Conservation (phyloP, 805 yeast genomes). For the Komagataella pastoris region DNA sequence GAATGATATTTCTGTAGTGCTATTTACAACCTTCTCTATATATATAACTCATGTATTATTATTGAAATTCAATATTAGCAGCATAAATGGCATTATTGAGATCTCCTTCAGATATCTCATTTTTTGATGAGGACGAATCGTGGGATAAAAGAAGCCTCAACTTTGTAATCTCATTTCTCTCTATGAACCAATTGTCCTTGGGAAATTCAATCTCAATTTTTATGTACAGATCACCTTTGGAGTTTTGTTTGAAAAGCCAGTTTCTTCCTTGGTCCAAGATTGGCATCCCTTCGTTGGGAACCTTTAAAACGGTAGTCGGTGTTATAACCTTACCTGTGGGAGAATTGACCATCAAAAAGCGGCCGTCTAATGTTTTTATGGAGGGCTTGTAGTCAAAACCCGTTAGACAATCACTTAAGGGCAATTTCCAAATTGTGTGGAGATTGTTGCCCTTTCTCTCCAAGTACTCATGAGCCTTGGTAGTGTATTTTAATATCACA, state of each 20-base stretch:
- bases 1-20: not conserved
- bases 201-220: slow-evolving; percentile 72
- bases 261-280: slow-evolving; percentile 11
- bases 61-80: not conserved
- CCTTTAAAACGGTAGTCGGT: slow-evolving; percentile 57
- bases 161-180: slow-evolving; percentile 46
- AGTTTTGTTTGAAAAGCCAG: slow-evolving; percentile 9
- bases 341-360: slow-evolving; percentile 49
- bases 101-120: not conserved
- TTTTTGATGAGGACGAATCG: not conserved
- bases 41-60: not conserved
- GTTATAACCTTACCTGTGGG: slow-evolving; percentile 72
- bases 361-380: slow-evolving; percentile 66
- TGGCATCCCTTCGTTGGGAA: slow-evolving; percentile 82
- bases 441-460: slow-evolving; percentile 52
- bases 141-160: slow-evolving; percentile 32
- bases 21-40: not conserved
- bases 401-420: slow-evolving; percentile 72
- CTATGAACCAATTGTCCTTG: slow-evolving; percentile 71
- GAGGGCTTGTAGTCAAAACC: slow-evolving; percentile 31
- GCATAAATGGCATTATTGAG: not conserved
- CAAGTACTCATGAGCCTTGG: slow-evolving; percentile 33
- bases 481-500: slow-evolving; percentile 48
- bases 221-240: slow-evolving; percentile 59
- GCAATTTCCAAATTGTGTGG: slow-evolving; percentile 40